phyloP scores from a whole-genome alignment of 345 rosid species.

The Populus deltoides region DNA sequence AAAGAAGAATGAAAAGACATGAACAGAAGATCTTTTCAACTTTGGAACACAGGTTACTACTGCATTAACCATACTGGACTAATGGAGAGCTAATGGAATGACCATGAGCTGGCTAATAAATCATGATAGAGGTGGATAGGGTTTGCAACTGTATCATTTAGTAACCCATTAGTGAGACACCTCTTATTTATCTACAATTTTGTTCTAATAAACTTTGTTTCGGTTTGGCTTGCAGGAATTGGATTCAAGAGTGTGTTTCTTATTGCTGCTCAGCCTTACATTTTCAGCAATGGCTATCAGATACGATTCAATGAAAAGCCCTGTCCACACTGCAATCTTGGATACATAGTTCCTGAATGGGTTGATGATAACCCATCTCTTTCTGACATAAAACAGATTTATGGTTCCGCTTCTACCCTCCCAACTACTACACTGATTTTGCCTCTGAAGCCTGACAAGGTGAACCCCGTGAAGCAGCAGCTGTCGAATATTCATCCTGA shows the following conservation, averaged over 20 bases:
- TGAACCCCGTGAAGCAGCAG: conserved; percentile 62
- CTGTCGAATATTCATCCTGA: conserved; percentile 69
- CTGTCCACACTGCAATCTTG: conserved; percentile 39
- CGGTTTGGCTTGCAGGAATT: conserved; percentile 7
- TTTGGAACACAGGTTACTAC: too few relatives aligned
- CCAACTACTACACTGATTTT: conserved; percentile 60
- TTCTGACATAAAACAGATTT: conserved; percentile 41
- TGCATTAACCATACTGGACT: background rate
- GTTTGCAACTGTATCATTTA: background rate
- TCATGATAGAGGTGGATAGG: background rate
- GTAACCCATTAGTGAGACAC: background rate
- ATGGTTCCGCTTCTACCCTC: conserved; percentile 43
- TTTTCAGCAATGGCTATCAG: conserved; percentile 56
- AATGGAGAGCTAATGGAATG: background rate
- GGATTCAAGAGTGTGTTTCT: conserved; percentile 50
- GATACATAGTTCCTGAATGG: conserved; percentile 81
- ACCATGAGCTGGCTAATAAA: background rate
- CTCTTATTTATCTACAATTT: background rate
- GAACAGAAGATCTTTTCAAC: too few relatives aligned
- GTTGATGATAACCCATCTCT: conserved; percentile 50
- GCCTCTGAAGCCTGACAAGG: conserved; percentile 67
- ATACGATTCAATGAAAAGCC: conserved; percentile 3
- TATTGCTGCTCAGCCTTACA: conserved; percentile 50
- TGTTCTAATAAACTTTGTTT: background rate
- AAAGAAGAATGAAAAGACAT: too few relatives aligned